Percentiles rank a stretch among this genome's conserved stretches.
phyloP scores from a whole-genome alignment of 768 basidiomycete species.

The Suillus subaureus region DNA sequence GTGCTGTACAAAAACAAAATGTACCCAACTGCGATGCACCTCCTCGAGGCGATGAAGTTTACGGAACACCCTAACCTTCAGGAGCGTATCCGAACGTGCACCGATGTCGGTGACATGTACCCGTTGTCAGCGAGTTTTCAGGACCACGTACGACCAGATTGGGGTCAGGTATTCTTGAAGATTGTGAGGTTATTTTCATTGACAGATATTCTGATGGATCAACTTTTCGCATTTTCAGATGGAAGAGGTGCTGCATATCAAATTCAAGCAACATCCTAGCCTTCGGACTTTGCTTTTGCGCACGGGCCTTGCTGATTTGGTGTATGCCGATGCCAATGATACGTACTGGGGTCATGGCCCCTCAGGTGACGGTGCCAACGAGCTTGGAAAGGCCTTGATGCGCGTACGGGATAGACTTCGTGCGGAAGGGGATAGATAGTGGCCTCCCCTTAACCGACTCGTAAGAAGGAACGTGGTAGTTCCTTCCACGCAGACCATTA shows the following conservation, averaged over 20 bases:
- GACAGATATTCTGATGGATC: not conserved
- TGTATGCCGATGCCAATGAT: conserved; percentile 58
- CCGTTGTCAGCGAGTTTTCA: conserved; percentile 35
- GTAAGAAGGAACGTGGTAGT: not conserved
- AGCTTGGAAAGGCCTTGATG: conserved; percentile 63
- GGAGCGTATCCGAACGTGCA: conserved; percentile 52
- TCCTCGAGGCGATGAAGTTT: conserved; percentile 79
- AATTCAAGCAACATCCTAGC: conserved; percentile 71
- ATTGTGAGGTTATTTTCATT: conserved; percentile 36
- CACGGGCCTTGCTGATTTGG: conserved; percentile 52
- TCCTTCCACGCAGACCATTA: not conserved
- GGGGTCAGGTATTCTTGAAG: conserved; percentile 52
- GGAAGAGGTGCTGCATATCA: conserved; percentile 66
- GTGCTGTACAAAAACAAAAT: conserved; percentile 54
- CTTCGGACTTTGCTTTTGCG: conserved; percentile 55
- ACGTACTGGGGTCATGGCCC: conserved; percentile 69
- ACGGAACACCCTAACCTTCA: conserved; percentile 52
- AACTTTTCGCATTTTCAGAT: conserved; percentile 43
- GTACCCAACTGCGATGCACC: conserved; percentile 73
- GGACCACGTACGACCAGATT: conserved; percentile 50
- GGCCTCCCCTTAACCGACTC: not conserved
- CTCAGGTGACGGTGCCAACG: conserved; percentile 53
- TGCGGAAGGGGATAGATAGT: conserved; percentile 27
- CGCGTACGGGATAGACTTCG: conserved; percentile 53
- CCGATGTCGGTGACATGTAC: conserved; percentile 42